Conservation (phyloP, 305 asterid genomes). For the Fraxinus greggii region DNA sequence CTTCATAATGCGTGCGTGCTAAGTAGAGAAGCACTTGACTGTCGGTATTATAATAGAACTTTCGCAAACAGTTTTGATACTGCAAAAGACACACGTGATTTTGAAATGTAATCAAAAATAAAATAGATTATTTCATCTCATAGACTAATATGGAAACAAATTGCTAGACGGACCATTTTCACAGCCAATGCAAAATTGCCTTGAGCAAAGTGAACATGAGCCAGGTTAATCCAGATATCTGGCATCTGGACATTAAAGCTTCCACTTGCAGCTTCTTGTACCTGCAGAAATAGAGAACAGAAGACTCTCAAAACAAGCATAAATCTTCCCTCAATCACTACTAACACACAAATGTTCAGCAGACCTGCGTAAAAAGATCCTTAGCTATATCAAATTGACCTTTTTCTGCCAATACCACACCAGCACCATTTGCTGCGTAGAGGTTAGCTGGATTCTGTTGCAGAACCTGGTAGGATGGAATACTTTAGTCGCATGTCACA, state of each 20-base stretch:
- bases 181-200: slow-evolving; percentile 93
- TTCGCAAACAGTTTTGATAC: slow-evolving; percentile 95
- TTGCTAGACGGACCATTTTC: slow-evolving; percentile 65
- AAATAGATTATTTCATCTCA: slow-evolving; percentile 18
- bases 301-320: slow-evolving; percentile 20
- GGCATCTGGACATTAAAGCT: slow-evolving; percentile 85
- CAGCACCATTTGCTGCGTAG: slow-evolving; percentile 99
- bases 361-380: slow-evolving; percentile 96
- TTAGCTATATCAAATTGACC: slow-evolving; percentile 97
- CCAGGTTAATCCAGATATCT: slow-evolving; percentile 98
- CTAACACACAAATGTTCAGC: slow-evolving; percentile 28
- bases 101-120: slow-evolving; percentile 11
- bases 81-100: slow-evolving; percentile 42
- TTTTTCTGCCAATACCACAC: slow-evolving; percentile 90
- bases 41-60: slow-evolving; percentile 83
- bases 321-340: slow-evolving; percentile 14
- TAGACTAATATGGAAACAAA: slow-evolving; percentile 14
- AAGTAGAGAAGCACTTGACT: slow-evolving; percentile 93
- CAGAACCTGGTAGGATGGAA: slow-evolving; percentile 66
- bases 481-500: slow-evolving; percentile 25
- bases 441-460: slow-evolving; percentile 80
- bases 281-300: slow-evolving; percentile 46
- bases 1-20: slow-evolving; percentile 98
- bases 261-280: slow-evolving; percentile 99
- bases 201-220: slow-evolving; percentile 98